Base-by-base conservation (phyloP, 176 grass and related monocot genomes). In the Tillandsia leiboldiana region DNA sequence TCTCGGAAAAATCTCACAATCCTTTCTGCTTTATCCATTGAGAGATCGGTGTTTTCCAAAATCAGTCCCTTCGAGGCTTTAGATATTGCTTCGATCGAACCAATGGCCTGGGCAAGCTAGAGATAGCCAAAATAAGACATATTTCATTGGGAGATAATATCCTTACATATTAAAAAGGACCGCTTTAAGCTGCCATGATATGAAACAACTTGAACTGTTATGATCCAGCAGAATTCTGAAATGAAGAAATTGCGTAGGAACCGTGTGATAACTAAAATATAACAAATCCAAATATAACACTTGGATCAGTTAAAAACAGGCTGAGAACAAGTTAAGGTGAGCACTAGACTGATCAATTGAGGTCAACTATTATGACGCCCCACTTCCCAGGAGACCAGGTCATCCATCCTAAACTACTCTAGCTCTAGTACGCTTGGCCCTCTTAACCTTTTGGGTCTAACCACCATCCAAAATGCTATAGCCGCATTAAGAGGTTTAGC, bases 41-140 rank as follows among this genome's bases (percentile, higher is more conserved):
- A 96, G 80, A 96, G 88, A 62, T 96, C 93, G 20, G 93, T 96
- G 66, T 73, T 92, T 75, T 95, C 83, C 73, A 95, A 69, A 75
- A 95, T 95, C 66, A 74, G 77, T 72, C 42, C 72, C 66, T 69
- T 84, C 26, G 90, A 84, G 82, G 80, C 80, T 82, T 87, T 89
- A 13, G 90, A 77, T 77, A 89, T 89, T 75, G 83, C 83, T 87
- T 95, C 90, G 8, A 95, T 89, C 1, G 86, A 95, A 15, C 90
- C 90, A 87, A 95, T 72, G 59, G 90, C 81, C 70, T 90, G 90
- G 29, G 65, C 85, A 77, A 96, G 86, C 93, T 96, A 74, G 53
- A 26, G 52, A 56, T 69, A 53, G 56, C 67, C 57, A 77, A 14
- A 73, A 49, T 65, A 72, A 10, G 61, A 75, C 52, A 18, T 70